Evolutionary conservation across 176 grass and related monocot species (phyloP), one percentile per base, ranked within the genome.

Genomic region (Carex pumila): DNA sequence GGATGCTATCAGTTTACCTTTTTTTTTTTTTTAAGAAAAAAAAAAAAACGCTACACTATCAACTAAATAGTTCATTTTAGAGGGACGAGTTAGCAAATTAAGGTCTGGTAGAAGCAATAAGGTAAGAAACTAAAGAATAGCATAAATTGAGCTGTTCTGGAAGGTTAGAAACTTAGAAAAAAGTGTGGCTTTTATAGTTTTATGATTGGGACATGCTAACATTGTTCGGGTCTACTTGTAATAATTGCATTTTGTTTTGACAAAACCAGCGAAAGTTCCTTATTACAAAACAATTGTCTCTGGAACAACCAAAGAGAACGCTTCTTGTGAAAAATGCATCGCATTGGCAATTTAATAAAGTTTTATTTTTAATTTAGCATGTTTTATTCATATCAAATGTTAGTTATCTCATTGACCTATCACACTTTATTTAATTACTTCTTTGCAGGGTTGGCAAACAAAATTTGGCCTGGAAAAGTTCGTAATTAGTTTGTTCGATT

Each of bases 181-280:
- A 43, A 45, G 29, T 21, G 53, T 75, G 45, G 22, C 12, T 77
- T 77, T 58, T 80, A 39, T 86, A 87, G 89, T 77, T 77, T 58
- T 80, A 39, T 86, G 89, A 91, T 7, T 71, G 84, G 49, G 92
- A 94, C 92, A 80, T 86, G 85, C 88, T 57, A 91, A 83, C 87
- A 84, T 85, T 88, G 87, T 66, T 65, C 18, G 29, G 84, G 4
- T 39, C 37, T 39, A 39, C 37, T 85, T 91, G 82, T 34, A 73
- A 85, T 78, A 79, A 77, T 55, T 77, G 11, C 43, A 53, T 13
- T 32, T 56, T 15, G 11, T 56, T 56, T 77, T 55, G 13, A 49
- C 17, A 73, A 49, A 73, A 73, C 49, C 41, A 49, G 12, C 0
- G 5, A 55, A 14, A 31, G 25, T 12, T 18, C 21, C 12, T 56